Conservation (phyloP, 345 rosid genomes). For the Passiflora organensis region DNA sequence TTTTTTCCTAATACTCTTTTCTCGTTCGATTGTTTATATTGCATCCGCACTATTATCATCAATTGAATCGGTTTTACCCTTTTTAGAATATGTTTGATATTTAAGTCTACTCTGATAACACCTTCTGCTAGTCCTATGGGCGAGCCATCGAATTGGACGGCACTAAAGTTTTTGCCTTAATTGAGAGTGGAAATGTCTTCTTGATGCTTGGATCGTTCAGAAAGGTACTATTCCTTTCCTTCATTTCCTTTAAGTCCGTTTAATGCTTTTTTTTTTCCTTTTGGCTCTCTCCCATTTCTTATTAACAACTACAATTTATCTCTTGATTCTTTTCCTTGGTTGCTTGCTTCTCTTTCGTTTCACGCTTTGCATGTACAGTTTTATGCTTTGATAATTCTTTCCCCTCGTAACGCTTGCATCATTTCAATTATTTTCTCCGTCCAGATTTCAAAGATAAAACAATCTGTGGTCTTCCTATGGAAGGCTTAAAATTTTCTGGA, state of each 20-base stretch:
- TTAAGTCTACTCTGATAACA: no score
- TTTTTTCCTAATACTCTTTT: not conserved
- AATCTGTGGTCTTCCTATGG: no score
- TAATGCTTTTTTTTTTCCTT: not conserved
- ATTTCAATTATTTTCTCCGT: no score
- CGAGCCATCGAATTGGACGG: slow-evolving; percentile 85
- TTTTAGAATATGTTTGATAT: no score
- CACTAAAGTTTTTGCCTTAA: slow-evolving; percentile 54
- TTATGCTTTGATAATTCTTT: not conserved
- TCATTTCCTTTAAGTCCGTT: slow-evolving; percentile 3
- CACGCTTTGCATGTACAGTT: not conserved
- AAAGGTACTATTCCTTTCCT: slow-evolving; percentile 43
- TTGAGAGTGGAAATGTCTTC: slow-evolving; percentile 89
- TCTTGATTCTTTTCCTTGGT: no score
- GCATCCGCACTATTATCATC: not conserved
- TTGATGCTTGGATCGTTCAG: slow-evolving; percentile 82
- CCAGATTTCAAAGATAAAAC: no score
- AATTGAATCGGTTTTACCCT: no score
- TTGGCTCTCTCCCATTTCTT: no score
- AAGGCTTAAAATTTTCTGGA: no score
- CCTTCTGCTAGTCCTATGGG: slow-evolving; percentile 61
- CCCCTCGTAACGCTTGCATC: not conserved
- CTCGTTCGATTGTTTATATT: no score
- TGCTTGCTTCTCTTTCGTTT: no score
- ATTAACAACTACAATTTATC: no score